Evolutionary conservation across 1,139 yeast species (phyloP), one percentile per base, ranked within the genome.

Genomic region (Saccharomyces hybrid): DNA sequence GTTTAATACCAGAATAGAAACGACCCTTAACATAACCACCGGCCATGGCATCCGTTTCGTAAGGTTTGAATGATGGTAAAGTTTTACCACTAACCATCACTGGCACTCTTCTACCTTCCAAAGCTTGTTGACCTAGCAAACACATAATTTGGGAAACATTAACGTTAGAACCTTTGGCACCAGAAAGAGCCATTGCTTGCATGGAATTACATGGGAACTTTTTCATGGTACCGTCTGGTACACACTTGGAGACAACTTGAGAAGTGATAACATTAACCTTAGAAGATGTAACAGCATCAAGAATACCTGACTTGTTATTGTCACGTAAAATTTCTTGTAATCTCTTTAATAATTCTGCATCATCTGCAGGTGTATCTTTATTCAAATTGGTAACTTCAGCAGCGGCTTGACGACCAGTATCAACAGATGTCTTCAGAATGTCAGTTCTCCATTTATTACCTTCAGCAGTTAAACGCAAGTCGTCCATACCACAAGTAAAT

Each of bases 401-500:
- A 46, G 99, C 99, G 38, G 98, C 97, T 62, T 80, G 79, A 71
- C 95, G 81, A 66, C 99, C 99, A 57, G 83, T 84, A 64, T 87
- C 95, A 54, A 79, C 80, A 25, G 96, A 84, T 60, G 84, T 83
- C 61, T 80, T 76, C 70, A 95, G 78, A 59, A 93, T 87, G 53
- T 89, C 95, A 23, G 75, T 75, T 77, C 99, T 84, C 95, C 96
- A 85, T 56, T 76, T 69, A 70, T 95, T 91, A 69, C 99, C 99
- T 64, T 89, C 96, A 5, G 73, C 82, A 26, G 98, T 93, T 63
- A 95, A 80, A 70, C 96, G 83, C 71, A 95, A 79, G 74, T 95
- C 99, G 70, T 95, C 99, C 99, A 95, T 95, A 80, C 99, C 99
- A 83, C 99, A 95, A 8, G 99, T 93, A 68, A 95, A 88, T 2